These are phyloP conservation scores for Dalbergia oliveri DNA, from an alignment of 306 rosid species.

Conservation along the genomic window DNA sequence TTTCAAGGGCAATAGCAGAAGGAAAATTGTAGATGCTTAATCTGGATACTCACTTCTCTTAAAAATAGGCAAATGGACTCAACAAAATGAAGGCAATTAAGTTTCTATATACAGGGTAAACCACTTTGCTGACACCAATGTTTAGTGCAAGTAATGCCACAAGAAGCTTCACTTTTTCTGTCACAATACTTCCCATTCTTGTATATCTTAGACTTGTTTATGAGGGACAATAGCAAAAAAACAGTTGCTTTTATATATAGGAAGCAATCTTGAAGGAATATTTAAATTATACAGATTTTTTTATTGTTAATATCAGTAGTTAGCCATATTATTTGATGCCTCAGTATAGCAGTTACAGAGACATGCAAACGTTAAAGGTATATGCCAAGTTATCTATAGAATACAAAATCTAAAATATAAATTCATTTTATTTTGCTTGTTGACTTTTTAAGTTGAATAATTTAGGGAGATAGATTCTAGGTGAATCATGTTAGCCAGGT, in stretches of 20 bases:
- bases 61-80: conserved; percentile 68
- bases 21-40: not conserved
- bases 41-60: conserved; percentile 67
- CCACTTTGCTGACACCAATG: conserved; percentile 77
- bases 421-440: conserved; percentile 31
- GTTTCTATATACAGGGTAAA: conserved; percentile 55
- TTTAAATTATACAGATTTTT: conserved; percentile 1
- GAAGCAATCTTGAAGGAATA: conserved; percentile 28
- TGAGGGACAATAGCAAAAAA: conserved; percentile 27
- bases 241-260: conserved; percentile 38
- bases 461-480: conserved; percentile 61
- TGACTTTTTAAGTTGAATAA: conserved; percentile 59
- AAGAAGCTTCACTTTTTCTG: conserved; percentile 68
- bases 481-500: conserved; percentile 69
- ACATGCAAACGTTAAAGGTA: too few species aligned
- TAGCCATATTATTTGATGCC: too few species aligned
- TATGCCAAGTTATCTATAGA: too few species aligned
- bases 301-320: too few species aligned
- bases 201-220: conserved; percentile 28
- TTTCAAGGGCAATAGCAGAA: conserved; percentile 12
- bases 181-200: conserved; percentile 51
- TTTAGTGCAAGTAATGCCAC: conserved; percentile 70
- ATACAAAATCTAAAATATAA: too few species aligned
- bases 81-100: conserved; percentile 66
- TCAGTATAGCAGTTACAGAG: too few species aligned